phyloP scores from a whole-genome alignment of 2,329 filamentous ascomycete genomes.

The Phaeosphaeriaceae sp. region DNA sequence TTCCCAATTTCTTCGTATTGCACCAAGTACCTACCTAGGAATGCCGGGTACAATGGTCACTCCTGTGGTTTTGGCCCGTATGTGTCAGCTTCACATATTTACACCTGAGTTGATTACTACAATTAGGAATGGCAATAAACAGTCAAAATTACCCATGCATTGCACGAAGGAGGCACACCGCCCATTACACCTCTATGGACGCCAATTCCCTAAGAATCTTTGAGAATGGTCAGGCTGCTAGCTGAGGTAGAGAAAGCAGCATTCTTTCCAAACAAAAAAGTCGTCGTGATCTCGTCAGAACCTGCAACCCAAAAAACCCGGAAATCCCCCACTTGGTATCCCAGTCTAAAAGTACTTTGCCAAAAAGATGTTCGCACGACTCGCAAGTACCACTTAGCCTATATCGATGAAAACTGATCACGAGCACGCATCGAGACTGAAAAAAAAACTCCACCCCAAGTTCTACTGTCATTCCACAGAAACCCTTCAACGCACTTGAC shows the following conservation, averaged over 20 bases:
- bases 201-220: slow-evolving; percentile 30
- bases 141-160: background rate
- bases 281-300: slow-evolving; percentile 12
- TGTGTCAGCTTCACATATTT: background rate
- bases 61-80: no score
- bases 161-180: slow-evolving; percentile 1
- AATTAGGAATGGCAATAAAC: background rate
- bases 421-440: no score
- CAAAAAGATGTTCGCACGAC: slow-evolving; percentile 10
- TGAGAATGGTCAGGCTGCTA: background rate
- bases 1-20: no score
- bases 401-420: background rate
- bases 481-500: background rate
- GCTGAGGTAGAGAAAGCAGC: slow-evolving; percentile 4
- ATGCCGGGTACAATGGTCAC: no score
- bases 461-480: background rate
- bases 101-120: background rate
- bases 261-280: slow-evolving; percentile 9
- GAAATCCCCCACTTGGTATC: slow-evolving; percentile 19
- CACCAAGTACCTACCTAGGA: no score
- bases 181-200: slow-evolving; percentile 38
- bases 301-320: slow-evolving; percentile 5
- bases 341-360: slow-evolving; percentile 23
- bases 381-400: background rate
- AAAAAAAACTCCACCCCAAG: background rate